Percentiles rank a stretch among this genome's conserved stretches.
These are phyloP conservation scores for Gossypium stocksii DNA, from an alignment of 345 rosid genomes.

Conservation along the genomic window DNA sequence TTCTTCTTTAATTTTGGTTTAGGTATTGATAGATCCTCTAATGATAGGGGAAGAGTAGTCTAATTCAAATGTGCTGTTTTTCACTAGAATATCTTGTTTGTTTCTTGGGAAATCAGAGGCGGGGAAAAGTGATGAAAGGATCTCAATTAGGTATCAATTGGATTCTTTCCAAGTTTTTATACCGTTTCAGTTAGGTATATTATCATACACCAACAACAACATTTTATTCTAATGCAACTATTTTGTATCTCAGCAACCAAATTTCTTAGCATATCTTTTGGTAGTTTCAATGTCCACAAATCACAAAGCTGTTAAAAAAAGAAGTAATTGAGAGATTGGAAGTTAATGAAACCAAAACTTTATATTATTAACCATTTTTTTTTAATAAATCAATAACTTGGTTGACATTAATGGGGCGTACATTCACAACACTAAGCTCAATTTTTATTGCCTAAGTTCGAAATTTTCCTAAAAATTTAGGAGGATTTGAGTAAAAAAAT, in stretches of 20 bases:
- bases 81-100: constrained; percentile 17
- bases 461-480: too few species aligned
- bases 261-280: not conserved
- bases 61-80: constrained; percentile 15
- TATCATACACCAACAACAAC: not conserved
- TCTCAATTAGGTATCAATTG: constrained; percentile 15
- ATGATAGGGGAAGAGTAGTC: constrained; percentile 11
- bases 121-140: not conserved
- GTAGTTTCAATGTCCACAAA: too few species aligned
- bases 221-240: not conserved
- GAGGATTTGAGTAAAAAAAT: too few species aligned
- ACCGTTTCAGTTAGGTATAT: constrained; percentile 3
- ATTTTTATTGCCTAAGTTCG: too few species aligned
- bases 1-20: not conserved
- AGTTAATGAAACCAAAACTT: too few species aligned
- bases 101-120: constrained; percentile 8
- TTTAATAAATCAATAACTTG: too few species aligned
- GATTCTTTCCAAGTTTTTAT: constrained; percentile 8
- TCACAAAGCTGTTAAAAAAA: too few species aligned
- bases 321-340: too few species aligned
- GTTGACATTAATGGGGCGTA: too few species aligned
- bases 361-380: too few species aligned
- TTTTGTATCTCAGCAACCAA: not conserved
- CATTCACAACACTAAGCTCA: not conserved
- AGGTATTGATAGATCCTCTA: constrained; percentile 20